Percentiles rank a stretch among this genome's conserved stretches.
Conservation (phyloP, 306 rosid genomes). For the Castanea mollissima region DNA sequence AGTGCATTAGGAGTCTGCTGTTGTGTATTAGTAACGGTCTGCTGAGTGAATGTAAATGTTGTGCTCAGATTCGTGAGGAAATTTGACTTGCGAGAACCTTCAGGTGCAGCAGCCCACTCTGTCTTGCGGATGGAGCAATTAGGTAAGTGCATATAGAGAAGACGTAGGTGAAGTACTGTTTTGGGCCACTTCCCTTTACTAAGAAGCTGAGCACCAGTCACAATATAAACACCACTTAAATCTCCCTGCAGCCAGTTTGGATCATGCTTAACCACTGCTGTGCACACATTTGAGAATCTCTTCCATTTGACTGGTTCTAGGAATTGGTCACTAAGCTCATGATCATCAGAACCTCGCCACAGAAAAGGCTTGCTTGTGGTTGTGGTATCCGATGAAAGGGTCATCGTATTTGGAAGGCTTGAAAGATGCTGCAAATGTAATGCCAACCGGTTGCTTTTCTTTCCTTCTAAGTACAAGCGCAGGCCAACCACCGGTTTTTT, state of each 20-base stretch:
- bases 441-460: slow-evolving; percentile 70
- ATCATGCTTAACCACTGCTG: slow-evolving; percentile 73
- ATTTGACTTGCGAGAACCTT: slow-evolving; percentile 64
- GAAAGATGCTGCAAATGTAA: slow-evolving; percentile 86
- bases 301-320: slow-evolving; percentile 84
- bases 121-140: slow-evolving; percentile 70
- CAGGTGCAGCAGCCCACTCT: slow-evolving; percentile 83
- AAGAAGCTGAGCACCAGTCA: slow-evolving; percentile 86
- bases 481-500: slow-evolving; percentile 89
- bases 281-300: slow-evolving; percentile 83
- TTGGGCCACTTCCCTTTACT: slow-evolving; percentile 88
- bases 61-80: slow-evolving; percentile 88
- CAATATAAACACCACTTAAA: slow-evolving; percentile 72
- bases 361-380: slow-evolving; percentile 28
- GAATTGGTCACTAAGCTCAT: slow-evolving; percentile 50
- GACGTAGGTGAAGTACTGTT: slow-evolving; percentile 80
- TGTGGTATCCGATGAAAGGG: slow-evolving; percentile 36
- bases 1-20: slow-evolving; percentile 72
- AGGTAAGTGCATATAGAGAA: slow-evolving; percentile 64
- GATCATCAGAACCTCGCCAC: slow-evolving; percentile 86
- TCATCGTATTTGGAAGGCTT: slow-evolving; percentile 79
- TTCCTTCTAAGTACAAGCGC: slow-evolving; percentile 85
- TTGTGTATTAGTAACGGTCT: slow-evolving; percentile 43
- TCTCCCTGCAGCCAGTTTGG: slow-evolving; percentile 69
- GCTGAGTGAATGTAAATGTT: slow-evolving; percentile 88